Percentiles rank a stretch among this genome's conserved stretches.
phyloP scores from a whole-genome alignment of 306 rosid species.

The Cucumis sativus region Cucumber_9930_V3 NC_026661.2:18068501-18069000 shows the following conservation, averaged over 20 bases:
- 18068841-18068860: background rate
- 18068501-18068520: too few species aligned
- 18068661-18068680: background rate
- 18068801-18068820: background rate
- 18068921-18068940: background rate
- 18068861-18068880: background rate
- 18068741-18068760: background rate
- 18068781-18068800: background rate
- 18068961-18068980: background rate
- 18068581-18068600: too few species aligned
- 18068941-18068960: background rate
- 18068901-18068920: background rate
- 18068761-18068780: constrained; percentile 3
- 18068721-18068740: background rate
- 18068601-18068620: background rate
- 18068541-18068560: too few species aligned
- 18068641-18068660: background rate
- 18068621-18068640: background rate
- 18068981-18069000: background rate
- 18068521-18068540: too few species aligned
- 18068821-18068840: background rate
- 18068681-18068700: background rate
- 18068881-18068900: background rate
- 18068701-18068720: background rate
- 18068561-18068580: too few species aligned